Evolutionary conservation across 192 early-diverging fungal genomes (phyloP).

Genomic region (Coemansia sp.): DNA sequence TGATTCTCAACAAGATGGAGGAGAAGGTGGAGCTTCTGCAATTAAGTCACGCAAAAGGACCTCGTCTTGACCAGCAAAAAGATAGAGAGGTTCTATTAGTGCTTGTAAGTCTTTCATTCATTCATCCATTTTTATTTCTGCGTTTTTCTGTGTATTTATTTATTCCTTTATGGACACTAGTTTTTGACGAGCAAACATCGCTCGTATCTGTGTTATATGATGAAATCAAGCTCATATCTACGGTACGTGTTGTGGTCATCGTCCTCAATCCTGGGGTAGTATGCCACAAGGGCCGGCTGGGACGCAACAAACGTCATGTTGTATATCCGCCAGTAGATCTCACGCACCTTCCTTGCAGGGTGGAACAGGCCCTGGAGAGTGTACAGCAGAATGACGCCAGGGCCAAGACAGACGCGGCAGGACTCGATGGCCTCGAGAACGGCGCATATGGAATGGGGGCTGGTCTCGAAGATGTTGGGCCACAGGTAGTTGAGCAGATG

Average conservation of each 20-base stretch:
- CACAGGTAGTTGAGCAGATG: constrained; percentile 96
- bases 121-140: too few species aligned
- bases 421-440: constrained; percentile 98
- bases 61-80: neutral
- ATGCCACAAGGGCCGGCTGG: constrained; percentile 90
- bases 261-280: constrained; percentile 88
- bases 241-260: constrained; percentile 74
- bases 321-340: constrained; percentile 99
- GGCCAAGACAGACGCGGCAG: constrained; percentile 85
- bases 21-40: neutral
- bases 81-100: too few species aligned
- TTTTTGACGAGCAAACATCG: too few species aligned
- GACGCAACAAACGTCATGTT: constrained; percentile 90
- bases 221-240: constrained; percentile 80
- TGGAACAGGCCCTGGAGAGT: constrained; percentile 95
- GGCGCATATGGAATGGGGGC: constrained; percentile 96
- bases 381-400: constrained; percentile 81
- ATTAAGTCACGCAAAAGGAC: neutral
- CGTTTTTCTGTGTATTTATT: too few species aligned
- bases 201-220: constrained; percentile 38
- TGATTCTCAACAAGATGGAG: too few species aligned
- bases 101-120: too few species aligned
- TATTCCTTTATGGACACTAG: too few species aligned
- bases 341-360: constrained; percentile 90
- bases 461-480: constrained; percentile 98